These are phyloP conservation scores for Fusarium pseudocircinatum DNA, from an alignment of 2,329 filamentous ascomycete genomes.

Conservation along the genomic window DNA sequence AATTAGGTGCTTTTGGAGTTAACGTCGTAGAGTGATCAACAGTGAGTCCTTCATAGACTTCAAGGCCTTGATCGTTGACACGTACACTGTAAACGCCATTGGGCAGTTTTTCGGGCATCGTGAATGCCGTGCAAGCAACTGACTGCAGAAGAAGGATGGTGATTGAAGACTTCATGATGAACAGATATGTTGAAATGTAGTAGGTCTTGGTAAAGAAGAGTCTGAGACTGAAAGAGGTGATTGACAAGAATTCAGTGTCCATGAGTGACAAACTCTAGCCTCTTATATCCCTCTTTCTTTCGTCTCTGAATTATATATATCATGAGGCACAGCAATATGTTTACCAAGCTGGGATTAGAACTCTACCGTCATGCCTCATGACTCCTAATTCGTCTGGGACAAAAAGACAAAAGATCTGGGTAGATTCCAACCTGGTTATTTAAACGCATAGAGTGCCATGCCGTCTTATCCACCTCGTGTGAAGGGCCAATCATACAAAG, in stretches of 20 bases:
- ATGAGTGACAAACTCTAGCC: not conserved
- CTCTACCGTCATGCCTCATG: not conserved
- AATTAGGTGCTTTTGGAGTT: not conserved
- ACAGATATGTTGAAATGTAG: not conserved
- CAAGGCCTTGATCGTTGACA: not conserved
- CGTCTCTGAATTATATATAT: not conserved
- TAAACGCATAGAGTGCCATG: not conserved
- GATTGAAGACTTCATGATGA: not conserved
- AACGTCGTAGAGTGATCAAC: not conserved
- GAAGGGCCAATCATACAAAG: not conserved
- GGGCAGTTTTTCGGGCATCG: not conserved
- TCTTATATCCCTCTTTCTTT: not conserved
- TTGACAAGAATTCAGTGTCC: not conserved
- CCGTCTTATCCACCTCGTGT: not conserved
- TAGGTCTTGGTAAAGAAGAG: no score
- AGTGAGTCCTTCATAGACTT: not conserved
- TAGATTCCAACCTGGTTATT: not conserved
- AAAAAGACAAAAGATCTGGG: not conserved
- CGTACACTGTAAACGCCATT: not conserved
- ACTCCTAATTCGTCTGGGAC: not conserved
- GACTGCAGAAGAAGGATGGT: not conserved
- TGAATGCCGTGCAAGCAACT: not conserved
- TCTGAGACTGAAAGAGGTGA: not conserved
- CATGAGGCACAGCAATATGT: accelerated
- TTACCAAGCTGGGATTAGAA: not conserved